Conservation (phyloP, 148 eudicot species). For the Spergularia marina region DNA sequence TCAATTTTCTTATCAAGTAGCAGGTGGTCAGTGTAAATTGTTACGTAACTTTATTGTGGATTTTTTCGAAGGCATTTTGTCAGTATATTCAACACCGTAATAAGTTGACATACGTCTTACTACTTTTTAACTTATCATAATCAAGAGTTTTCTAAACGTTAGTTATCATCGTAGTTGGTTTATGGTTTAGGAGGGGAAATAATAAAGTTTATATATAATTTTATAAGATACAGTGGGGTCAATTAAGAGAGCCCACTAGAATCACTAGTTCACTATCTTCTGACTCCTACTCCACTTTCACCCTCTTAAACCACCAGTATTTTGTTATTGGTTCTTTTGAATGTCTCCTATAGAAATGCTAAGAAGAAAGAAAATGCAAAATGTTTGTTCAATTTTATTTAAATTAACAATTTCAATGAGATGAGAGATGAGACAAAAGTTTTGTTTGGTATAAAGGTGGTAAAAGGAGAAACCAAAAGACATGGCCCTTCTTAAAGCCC, state of each 20-base stretch:
- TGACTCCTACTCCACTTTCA: slow-evolving; percentile 73
- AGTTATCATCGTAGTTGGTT: no score
- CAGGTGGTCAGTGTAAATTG: no score
- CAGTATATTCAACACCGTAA: no score
- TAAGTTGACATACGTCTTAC: no score
- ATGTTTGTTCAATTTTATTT: neutral
- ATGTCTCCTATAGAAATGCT: slow-evolving; percentile 4
- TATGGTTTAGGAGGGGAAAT: slow-evolving; percentile 10
- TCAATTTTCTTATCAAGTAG: no score
- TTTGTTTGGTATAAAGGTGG: slow-evolving; percentile 25
- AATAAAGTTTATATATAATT: neutral
- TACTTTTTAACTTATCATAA: no score
- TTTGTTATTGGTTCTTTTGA: slow-evolving; percentile 49
- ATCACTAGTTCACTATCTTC: slow-evolving; percentile 29
- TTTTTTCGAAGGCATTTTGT: no score
- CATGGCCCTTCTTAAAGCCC: slow-evolving; percentile 16
- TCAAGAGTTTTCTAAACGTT: no score
- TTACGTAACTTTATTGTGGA: no score
- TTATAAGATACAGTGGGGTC: slow-evolving; percentile 38
- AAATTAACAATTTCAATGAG: neutral
- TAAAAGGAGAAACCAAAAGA: slow-evolving; percentile 25
- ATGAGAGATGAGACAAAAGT: slow-evolving; percentile 18
- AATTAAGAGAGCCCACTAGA: slow-evolving; percentile 70
- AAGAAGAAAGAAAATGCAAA: neutral
- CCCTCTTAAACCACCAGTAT: slow-evolving; percentile 57